Base-by-base conservation (phyloP, 1,284 basidiomycete genomes). In the Malassezia caprae region DNA sequence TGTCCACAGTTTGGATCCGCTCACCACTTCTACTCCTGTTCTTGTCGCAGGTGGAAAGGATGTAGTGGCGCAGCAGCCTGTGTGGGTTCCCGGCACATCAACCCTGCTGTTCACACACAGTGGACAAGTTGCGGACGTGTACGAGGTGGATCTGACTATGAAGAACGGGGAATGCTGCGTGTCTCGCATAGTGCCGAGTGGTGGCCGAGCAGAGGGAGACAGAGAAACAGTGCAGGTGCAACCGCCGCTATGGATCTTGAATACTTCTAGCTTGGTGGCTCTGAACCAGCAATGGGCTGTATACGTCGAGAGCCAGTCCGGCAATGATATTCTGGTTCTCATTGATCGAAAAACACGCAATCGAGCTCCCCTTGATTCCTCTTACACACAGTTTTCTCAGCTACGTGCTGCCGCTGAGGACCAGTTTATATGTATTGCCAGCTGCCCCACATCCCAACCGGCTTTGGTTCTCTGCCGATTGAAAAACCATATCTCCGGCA, bases 91-190 rank as follows among this genome's bases (percentile, higher is more conserved):
- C 1, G 39, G 30, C 12, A 46, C 55, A 8, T 77, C 80, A 17
- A 79, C 76, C 0, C 76, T 89, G n/a, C 67, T 85, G 15, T 88
- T 83, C 76, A 81, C 54, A 5, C 21, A 12, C 17, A 41, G 13
- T 15, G 28, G 21, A 2, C 8, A 27, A 8, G 46, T 21, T 6
- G 10, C 44, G 11, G 42, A 40, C 8, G 17, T 55, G 1, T 41
- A 35, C 15, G 46, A 55, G 24, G 53, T 40, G 31, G n/a, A 19
- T 23, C 11, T 49, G 10, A 3, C 11, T 15, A 10, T 12, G 4
- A 39, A 21, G 19, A 21, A 39, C 10, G 37, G 8, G 17, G 17
- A 39, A 21, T 39, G 37, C 11, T 21, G 19, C 15, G 19, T 39
- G 8, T 39, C 37, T 1, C 7, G 17, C 19, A 15, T 15, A 11